Evolutionary conservation across 305 asterid species (phyloP).

Genomic region (Rubia peregrina): DNA sequence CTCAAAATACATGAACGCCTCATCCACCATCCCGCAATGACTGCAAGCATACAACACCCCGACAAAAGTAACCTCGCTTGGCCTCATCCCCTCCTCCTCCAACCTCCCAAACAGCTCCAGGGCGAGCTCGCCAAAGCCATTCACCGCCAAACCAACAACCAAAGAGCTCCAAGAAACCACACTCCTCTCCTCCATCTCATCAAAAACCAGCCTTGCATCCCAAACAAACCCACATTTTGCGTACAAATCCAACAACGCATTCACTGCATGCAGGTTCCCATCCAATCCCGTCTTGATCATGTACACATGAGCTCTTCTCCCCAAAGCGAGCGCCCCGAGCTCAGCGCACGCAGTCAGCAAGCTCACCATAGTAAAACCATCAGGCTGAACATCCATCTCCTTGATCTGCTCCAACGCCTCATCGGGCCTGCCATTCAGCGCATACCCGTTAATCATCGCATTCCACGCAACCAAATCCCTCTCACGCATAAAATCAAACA

Average conservation of each 20-base stretch:
- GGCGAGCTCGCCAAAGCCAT: conserved; percentile 71
- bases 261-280: conserved; percentile 55
- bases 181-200: conserved; percentile 51
- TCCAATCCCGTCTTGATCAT: conserved; percentile 65
- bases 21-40: conserved; percentile 78
- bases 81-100: conserved; percentile 44
- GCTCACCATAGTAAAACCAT: conserved; percentile 85
- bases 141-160: conserved; percentile 74
- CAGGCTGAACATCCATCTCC: conserved; percentile 55
- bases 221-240: conserved; percentile 70
- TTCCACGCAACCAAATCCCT: conserved; percentile 85
- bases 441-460: conserved; percentile 64
- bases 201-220: conserved; percentile 58
- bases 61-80: conserved; percentile 65
- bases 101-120: conserved; percentile 55
- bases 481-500: conserved; percentile 57
- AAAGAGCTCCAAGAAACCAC: conserved; percentile 76
- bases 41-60: conserved; percentile 93
- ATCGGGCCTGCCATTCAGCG: conserved; percentile 61
- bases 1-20: conserved; percentile 62
- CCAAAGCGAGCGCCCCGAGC: conserved; percentile 75
- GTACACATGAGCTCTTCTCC: conserved; percentile 64
- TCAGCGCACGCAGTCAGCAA: conserved; percentile 81
- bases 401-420: conserved; percentile 52
- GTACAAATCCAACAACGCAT: conserved; percentile 65